phyloP scores from a whole-genome alignment of 2,329 filamentous ascomycete species.

The Phaeosphaeriaceae sp. region DNA sequence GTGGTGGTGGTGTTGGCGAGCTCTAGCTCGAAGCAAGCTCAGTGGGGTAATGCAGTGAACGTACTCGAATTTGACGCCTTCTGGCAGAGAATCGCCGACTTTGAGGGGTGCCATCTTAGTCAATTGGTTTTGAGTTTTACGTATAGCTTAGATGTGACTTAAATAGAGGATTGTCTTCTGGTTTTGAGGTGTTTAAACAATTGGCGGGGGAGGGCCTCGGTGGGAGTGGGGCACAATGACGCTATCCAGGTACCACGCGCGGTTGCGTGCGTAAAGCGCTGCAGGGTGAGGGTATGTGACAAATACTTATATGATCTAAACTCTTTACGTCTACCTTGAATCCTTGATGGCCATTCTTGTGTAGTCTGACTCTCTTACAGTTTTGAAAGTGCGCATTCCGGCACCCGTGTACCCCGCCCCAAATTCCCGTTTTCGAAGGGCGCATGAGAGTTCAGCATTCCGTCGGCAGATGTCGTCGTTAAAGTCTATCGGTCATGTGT shows the following conservation, averaged over 20 bases:
- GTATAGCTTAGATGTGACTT: neutral
- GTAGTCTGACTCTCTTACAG: neutral
- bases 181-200: neutral
- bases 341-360: neutral
- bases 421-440: neutral
- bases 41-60: conserved; percentile 33
- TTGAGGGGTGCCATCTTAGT: conserved; percentile 70
- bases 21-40: neutral
- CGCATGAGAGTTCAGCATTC: neutral
- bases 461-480: neutral
- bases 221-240: conserved; percentile 12
- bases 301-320: conserved; percentile 23
- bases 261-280: conserved; percentile 4
- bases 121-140: conserved; percentile 6
- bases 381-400: neutral
- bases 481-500: neutral
- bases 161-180: conserved; percentile 4
- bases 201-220: conserved; percentile 18
- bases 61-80: conserved; percentile 77
- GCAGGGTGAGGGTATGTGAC: conserved; percentile 9
- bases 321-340: neutral
- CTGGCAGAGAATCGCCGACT: conserved; percentile 82
- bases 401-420: too few species aligned
- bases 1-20: neutral
- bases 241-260: conserved; percentile 14